phyloP scores from a whole-genome alignment of 805 yeast genomes.

The Starmerella cellae region DNA sequence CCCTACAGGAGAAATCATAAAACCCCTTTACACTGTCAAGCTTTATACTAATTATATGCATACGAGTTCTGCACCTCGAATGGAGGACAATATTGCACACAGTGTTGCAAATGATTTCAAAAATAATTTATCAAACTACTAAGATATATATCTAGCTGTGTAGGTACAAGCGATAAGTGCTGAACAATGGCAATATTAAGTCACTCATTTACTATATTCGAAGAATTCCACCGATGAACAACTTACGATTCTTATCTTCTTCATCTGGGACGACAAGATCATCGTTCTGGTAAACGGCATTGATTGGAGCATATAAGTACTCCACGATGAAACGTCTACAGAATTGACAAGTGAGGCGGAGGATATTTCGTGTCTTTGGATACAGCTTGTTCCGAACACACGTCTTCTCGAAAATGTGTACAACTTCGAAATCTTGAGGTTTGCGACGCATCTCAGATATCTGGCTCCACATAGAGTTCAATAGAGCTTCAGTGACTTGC shows the following conservation, averaged over 20 bases:
- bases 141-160: too few relatives aligned
- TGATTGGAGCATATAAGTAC: slow-evolving; percentile 9
- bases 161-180: too few relatives aligned
- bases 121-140: too few relatives aligned
- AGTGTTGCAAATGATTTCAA: too few relatives aligned
- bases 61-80: not conserved
- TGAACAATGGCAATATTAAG: too few relatives aligned
- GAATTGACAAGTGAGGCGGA: not conserved
- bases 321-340: slow-evolving; percentile 7
- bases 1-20: too few relatives aligned
- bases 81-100: too few relatives aligned
- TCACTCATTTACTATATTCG: slow-evolving; percentile 4
- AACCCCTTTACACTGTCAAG: not conserved
- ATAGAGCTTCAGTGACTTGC: not conserved
- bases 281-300: slow-evolving; percentile 12
- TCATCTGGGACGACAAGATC: slow-evolving; percentile 4
- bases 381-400: not conserved
- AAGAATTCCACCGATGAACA: slow-evolving; percentile 8
- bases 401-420: slow-evolving; percentile 14
- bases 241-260: not conserved
- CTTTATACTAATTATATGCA: not conserved
- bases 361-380: slow-evolving; percentile 2
- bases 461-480: not conserved
- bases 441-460: not conserved
- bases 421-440: not conserved